Evolutionary conservation across 2,329 filamentous ascomycete genomes (phyloP).

Genomic region (Diplodia sapinea): DNA sequence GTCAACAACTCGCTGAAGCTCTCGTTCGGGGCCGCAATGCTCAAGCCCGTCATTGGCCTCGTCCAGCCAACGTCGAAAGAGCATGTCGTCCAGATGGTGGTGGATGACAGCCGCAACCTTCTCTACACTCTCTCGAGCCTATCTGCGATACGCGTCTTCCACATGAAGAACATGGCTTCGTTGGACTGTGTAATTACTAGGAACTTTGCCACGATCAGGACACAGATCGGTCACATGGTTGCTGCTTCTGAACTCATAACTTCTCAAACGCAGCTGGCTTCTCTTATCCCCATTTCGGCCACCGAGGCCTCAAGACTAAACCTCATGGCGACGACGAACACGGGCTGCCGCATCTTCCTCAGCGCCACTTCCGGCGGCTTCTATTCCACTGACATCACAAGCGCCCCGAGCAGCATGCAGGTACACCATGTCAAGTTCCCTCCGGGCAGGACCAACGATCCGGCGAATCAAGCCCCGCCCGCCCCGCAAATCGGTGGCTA

Average conservation of each 20-base stretch:
- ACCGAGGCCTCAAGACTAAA: slow-evolving; percentile 82
- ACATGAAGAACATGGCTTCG: slow-evolving; percentile 70
- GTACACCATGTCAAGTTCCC: slow-evolving; percentile 97
- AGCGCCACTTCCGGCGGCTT: slow-evolving; percentile 84
- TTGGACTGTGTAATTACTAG: slow-evolving; percentile 63
- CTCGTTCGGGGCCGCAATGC: slow-evolving; percentile 64
- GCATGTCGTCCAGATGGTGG: slow-evolving; percentile 75
- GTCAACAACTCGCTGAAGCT: slow-evolving; percentile 40
- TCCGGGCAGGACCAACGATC: slow-evolving; percentile 55
- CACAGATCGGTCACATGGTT: slow-evolving; percentile 85
- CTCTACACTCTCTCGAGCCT: slow-evolving; percentile 88
- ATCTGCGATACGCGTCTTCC: slow-evolving; percentile 89
- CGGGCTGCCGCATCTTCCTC: slow-evolving; percentile 88
- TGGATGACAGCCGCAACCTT: slow-evolving; percentile 87
- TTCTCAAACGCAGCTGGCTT: slow-evolving; percentile 72
- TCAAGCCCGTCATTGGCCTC: slow-evolving; percentile 47
- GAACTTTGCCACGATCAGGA: slow-evolving; percentile 59
- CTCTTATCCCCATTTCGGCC: slow-evolving; percentile 82
- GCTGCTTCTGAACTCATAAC: slow-evolving; percentile 73
- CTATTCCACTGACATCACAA: slow-evolving; percentile 54
- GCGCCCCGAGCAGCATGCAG: slow-evolving; percentile 82
- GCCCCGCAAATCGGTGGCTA: slow-evolving; percentile 27
- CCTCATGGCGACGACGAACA: slow-evolving; percentile 87
- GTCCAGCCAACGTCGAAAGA: slow-evolving; percentile 55
- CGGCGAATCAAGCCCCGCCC: slow-evolving; percentile 33